These are phyloP conservation scores for Martensiomyces pterosporus DNA, from an alignment of 192 early-diverging fungal species.

Conservation along the genomic window DNA sequence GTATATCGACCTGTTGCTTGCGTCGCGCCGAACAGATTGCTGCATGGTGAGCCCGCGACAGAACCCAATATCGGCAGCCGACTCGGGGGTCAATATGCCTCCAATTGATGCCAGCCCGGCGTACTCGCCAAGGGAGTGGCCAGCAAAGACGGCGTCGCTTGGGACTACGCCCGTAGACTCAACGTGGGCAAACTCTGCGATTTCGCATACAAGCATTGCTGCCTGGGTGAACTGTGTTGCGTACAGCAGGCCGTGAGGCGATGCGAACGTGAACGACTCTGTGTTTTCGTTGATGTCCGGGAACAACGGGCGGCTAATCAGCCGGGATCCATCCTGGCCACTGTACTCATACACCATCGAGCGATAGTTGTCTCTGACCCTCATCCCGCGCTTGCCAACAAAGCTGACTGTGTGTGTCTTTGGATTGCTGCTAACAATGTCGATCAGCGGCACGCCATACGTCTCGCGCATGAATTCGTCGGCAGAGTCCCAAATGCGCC, in stretches of 20 bases:
- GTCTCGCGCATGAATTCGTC: conserved; percentile 78
- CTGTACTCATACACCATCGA: conserved; percentile 83
- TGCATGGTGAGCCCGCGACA: conserved; percentile 98
- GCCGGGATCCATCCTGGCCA: conserved; percentile 60
- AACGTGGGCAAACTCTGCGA: conserved; percentile 86
- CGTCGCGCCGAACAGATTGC: conserved; percentile 76
- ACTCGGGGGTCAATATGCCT: conserved; percentile 73
- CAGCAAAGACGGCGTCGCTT: conserved; percentile 76
- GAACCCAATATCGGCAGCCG: conserved; percentile 85
- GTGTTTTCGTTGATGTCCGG: conserved; percentile 71
- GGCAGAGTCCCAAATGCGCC: conserved; percentile 88
- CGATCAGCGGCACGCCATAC: conserved; percentile 85
- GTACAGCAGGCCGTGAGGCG: conserved; percentile 77
- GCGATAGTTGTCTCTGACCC: conserved; percentile 77
- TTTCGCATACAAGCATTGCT: conserved; percentile 84
- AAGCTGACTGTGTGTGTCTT: conserved; percentile 80
- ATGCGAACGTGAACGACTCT: conserved; percentile 76
- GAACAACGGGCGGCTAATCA: conserved; percentile 70
- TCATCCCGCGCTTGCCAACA: conserved; percentile 76
- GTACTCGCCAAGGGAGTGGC: conserved; percentile 94
- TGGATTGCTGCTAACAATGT: conserved; percentile 89
- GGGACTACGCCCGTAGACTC: conserved; percentile 74
- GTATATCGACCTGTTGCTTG: conserved; percentile 67
- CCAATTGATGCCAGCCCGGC: conserved; percentile 82
- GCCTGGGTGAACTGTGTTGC: conserved; percentile 96